Conservation (phyloP, 2,329 filamentous ascomycete genomes). For the Phialophora chinensis region DNA sequence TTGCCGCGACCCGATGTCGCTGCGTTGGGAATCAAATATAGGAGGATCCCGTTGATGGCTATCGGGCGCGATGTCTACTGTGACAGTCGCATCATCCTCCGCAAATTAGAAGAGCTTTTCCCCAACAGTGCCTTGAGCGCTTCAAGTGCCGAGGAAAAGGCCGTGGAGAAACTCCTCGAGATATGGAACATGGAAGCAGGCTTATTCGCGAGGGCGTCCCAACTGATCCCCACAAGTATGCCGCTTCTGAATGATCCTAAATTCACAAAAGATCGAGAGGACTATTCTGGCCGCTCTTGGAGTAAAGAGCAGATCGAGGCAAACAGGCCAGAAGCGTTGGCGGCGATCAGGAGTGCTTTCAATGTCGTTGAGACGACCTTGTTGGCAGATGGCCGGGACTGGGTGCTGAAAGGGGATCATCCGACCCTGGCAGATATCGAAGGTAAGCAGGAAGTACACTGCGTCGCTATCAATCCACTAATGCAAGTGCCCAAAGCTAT, state of each 20-base stretch:
- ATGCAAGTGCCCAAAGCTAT: conserved; percentile 50
- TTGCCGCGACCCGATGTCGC: conserved; percentile 70
- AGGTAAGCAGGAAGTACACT: conserved; percentile 47
- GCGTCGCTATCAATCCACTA: conserved; percentile 29
- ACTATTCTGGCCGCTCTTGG: conserved; percentile 54
- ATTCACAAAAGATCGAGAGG: conserved; percentile 65
- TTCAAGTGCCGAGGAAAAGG: conserved; percentile 50
- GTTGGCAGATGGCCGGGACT: conserved; percentile 69
- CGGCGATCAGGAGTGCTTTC: conserved; percentile 61
- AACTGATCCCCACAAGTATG: conserved; percentile 63
- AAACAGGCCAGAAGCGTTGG: conserved; percentile 62
- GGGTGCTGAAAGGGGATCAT: conserved; percentile 62
- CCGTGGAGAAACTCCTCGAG: conserved; percentile 63
- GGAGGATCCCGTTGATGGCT: conserved; percentile 71
- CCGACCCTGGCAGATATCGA: conserved; percentile 72
- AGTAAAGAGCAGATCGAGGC: conserved; percentile 47
- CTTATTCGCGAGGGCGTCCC: conserved; percentile 60
- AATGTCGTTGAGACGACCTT: conserved; percentile 66
- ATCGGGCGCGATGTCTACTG: conserved; percentile 72
- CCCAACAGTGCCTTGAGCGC: conserved; percentile 52
- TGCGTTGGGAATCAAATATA: conserved; percentile 67
- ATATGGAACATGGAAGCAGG: conserved; percentile 62
- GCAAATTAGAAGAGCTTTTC: conserved; percentile 61
- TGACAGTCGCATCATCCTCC: conserved; percentile 72
- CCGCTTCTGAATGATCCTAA: conserved; percentile 62